A percentile compares a stretch with the other conserved stretches of the same genome.
phyloP scores from a whole-genome alignment of 306 rosid genomes.

The Canavalia ensiformis region DNA sequence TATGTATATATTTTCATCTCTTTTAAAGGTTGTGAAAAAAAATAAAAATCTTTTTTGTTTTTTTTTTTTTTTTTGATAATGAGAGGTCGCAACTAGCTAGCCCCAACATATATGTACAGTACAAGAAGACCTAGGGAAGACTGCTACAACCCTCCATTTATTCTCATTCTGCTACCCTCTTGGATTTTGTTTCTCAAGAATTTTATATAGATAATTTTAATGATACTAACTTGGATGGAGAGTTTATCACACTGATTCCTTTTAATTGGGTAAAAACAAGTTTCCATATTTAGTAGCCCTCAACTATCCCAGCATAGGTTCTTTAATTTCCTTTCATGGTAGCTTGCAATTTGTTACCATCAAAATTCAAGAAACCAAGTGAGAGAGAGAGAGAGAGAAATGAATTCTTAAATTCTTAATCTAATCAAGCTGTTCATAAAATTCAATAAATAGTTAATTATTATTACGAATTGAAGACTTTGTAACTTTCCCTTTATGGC shows the following conservation, averaged over 20 bases:
- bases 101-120: slow-evolving; percentile 46
- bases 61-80: background rate
- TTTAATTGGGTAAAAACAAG: slow-evolving; percentile 35
- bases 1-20: too few species aligned
- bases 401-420: background rate
- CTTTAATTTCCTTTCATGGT: slow-evolving; percentile 31
- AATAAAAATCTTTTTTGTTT: too few species aligned
- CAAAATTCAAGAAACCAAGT: background rate
- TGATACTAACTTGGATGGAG: background rate
- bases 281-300: slow-evolving; percentile 50
- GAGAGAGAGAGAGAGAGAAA: background rate
- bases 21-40: too few species aligned
- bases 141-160: slow-evolving; percentile 30
- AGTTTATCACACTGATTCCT: slow-evolving; percentile 10
- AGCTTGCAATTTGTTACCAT: slow-evolving; percentile 13
- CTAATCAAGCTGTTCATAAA: background rate
- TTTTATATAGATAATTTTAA: background rate
- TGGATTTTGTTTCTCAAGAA: slow-evolving; percentile 5
- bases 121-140: slow-evolving; percentile 39
- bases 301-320: background rate
- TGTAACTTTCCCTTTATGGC: slow-evolving; percentile 25
- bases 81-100: slow-evolving; percentile 36
- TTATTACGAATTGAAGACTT: background rate
- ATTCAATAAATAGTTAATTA: background rate
- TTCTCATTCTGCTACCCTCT: background rate